Conservation (phyloP, 176 grass and related monocot species). For the Hsuehochloa calcarea region DNA sequence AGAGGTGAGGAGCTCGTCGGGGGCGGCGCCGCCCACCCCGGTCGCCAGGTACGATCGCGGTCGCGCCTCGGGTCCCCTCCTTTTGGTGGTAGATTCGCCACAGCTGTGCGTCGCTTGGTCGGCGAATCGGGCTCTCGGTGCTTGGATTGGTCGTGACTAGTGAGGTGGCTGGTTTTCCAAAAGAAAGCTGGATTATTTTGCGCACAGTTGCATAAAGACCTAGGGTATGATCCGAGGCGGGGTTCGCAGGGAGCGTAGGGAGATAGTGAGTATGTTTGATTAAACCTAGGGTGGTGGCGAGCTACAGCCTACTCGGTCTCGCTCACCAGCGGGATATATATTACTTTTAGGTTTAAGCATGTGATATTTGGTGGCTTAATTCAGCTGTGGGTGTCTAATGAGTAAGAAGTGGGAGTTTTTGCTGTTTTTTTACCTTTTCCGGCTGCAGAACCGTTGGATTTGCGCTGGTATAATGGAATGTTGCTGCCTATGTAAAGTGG, state of each 20-base stretch:
- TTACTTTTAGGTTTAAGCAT: neutral
- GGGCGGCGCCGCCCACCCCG: conserved; percentile 61
- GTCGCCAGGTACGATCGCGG: conserved; percentile 63
- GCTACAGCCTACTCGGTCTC: neutral
- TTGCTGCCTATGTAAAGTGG: neutral
- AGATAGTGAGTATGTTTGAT: neutral
- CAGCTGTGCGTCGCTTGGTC: neutral
- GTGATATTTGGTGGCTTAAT: neutral
- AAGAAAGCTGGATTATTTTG: conserved; percentile 5
- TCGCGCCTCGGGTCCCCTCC: neutral
- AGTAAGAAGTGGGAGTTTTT: neutral
- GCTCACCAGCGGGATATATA: neutral
- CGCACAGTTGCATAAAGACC: neutral
- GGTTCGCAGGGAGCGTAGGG: neutral
- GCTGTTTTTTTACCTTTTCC: neutral
- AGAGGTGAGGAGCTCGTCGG: conserved; percentile 88
- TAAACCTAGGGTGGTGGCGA: conserved; percentile 10
- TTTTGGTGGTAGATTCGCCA: conserved; percentile 31
- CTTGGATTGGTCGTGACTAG: conserved; percentile 15
- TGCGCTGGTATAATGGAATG: conserved; percentile 4
- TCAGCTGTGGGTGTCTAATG: neutral
- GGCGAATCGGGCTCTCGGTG: neutral
- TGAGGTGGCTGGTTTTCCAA: neutral
- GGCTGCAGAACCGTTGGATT: neutral
- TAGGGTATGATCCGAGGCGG: conserved; percentile 9